Evolutionary conservation across 176 grass and related monocot genomes (phyloP).

Genomic region (Oryza glumipatula): DNA sequence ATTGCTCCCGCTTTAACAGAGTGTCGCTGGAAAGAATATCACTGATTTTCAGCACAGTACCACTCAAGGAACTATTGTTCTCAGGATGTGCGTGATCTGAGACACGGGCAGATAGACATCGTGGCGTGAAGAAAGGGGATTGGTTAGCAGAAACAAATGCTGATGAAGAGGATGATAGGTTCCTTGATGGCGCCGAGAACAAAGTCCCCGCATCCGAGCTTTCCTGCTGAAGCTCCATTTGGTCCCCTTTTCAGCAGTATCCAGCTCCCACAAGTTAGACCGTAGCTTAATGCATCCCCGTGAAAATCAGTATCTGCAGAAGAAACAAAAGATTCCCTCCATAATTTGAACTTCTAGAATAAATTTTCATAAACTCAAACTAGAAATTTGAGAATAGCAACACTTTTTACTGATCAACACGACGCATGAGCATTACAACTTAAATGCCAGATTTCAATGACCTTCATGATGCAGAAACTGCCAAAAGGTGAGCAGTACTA

Average conservation of each 20-base stretch:
- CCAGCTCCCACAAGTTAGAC: conserved; percentile 38
- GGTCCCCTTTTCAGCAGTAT: conserved; percentile 73
- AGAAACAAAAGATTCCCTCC: conserved; percentile 25
- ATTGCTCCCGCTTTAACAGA: conserved; percentile 22
- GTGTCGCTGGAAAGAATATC: conserved; percentile 51
- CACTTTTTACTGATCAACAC: not conserved
- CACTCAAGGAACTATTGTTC: conserved; percentile 32
- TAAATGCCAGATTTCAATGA: not conserved
- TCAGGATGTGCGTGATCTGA: conserved; percentile 36
- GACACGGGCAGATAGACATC: conserved; percentile 55
- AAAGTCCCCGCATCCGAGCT: conserved; percentile 71
- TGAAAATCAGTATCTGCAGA: conserved; percentile 36
- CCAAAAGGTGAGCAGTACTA: conserved; percentile 8
- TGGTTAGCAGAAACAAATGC: conserved; percentile 93
- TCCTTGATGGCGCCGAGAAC: conserved; percentile 68
- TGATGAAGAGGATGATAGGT: conserved; percentile 86
- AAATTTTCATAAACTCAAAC: not conserved
- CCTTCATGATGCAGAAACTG: conserved; percentile 3
- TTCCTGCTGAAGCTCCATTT: conserved; percentile 99
- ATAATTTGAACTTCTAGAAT: conserved; percentile 1
- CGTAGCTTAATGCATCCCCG: conserved; percentile 37
- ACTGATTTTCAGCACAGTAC: conserved; percentile 41
- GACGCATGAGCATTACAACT: not conserved
- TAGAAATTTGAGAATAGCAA: not conserved
- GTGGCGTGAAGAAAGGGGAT: conserved; percentile 92